These are phyloP conservation scores for Populus euphratica DNA, from an alignment of 345 rosid genomes.

Conservation along the genomic window DNA sequence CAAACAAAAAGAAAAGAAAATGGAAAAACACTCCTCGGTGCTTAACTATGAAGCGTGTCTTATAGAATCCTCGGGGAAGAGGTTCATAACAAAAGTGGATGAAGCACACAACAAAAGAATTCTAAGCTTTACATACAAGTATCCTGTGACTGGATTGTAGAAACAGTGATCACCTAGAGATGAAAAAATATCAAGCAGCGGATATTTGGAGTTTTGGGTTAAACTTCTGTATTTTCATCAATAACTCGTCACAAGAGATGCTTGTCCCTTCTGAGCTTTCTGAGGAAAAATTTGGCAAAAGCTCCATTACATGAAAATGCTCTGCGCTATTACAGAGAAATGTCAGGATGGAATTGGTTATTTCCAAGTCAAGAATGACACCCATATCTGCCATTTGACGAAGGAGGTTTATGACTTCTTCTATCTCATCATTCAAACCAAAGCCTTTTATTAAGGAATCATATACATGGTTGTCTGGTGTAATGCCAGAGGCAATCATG, in stretches of 20 bases:
- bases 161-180: background rate
- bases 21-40: too few relatives aligned
- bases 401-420: slow-evolving; percentile 45
- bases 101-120: background rate
- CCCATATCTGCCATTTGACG: slow-evolving; percentile 48
- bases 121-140: background rate
- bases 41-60: too few relatives aligned
- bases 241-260: slow-evolving; percentile 30
- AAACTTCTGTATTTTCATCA: slow-evolving; percentile 23
- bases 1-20: too few relatives aligned
- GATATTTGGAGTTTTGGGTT: slow-evolving; percentile 9
- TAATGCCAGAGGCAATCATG: slow-evolving; percentile 55
- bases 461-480: slow-evolving; percentile 39
- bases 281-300: slow-evolving; percentile 42
- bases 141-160: background rate
- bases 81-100: background rate
- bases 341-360: slow-evolving; percentile 44
- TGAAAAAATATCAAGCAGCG: slow-evolving; percentile 15
- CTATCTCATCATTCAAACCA: slow-evolving; percentile 40
- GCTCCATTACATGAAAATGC: slow-evolving; percentile 29
- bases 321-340: slow-evolving; percentile 45
- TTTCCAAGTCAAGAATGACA: slow-evolving; percentile 42
- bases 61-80: background rate
- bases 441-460: slow-evolving; percentile 60
- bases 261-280: slow-evolving; percentile 21